Evolutionary conservation across 2,329 filamentous ascomycete species (phyloP).

Genomic region (Triangularia verruculosa): DNA sequence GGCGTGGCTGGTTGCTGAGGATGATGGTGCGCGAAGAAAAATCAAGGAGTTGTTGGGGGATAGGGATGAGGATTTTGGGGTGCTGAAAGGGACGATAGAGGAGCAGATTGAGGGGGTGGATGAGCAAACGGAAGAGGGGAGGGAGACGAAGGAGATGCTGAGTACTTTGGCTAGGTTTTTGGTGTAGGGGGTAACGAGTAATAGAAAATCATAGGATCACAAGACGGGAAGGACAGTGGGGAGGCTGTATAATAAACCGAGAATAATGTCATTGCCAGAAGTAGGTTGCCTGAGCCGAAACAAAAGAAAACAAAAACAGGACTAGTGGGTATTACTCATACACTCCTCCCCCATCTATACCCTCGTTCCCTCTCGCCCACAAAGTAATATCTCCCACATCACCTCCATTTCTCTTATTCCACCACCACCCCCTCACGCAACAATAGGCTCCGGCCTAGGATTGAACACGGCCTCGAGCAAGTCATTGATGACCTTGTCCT

Average conservation of each 20-base stretch:
- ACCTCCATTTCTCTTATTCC: neutral
- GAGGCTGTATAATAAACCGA: neutral
- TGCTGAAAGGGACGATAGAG: conserved; percentile 65
- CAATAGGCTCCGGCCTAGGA: conserved; percentile 64
- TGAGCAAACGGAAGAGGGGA: conserved; percentile 52
- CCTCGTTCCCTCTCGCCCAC: neutral
- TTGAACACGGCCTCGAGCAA: conserved; percentile 82
- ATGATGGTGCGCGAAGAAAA: conserved; percentile 66
- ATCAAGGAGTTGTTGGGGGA: conserved; percentile 65
- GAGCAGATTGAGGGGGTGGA: conserved; percentile 53
- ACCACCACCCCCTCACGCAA: neutral
- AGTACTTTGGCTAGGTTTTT: conserved; percentile 51
- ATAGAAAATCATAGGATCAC: neutral
- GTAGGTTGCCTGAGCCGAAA: too few species aligned
- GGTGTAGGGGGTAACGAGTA: conserved; percentile 30
- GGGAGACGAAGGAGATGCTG: conserved; percentile 56
- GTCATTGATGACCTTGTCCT: conserved; percentile 76
- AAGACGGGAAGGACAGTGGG: neutral
- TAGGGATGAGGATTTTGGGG: conserved; percentile 60
- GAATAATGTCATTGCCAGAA: neutral
- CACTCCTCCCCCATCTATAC: too few species aligned
- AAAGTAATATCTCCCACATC: neutral
- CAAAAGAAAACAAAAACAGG: too few species aligned
- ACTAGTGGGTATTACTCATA: too few species aligned
- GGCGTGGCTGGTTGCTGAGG: conserved; percentile 90